phyloP scores from a whole-genome alignment of 2,329 filamentous ascomycete species.

The Grosmannia penicillata region DNA sequence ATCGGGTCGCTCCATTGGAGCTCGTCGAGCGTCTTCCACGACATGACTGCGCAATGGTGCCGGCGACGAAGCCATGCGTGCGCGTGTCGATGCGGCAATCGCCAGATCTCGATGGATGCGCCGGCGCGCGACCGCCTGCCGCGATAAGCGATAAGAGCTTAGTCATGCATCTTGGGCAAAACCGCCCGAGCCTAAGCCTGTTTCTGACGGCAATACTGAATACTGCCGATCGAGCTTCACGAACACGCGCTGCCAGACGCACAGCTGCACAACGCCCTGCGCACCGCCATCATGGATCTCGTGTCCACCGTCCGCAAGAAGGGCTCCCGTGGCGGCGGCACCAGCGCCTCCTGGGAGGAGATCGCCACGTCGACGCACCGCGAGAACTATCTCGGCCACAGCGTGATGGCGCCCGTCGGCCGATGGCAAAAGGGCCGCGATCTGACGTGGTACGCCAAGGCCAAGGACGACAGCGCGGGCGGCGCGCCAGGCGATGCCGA shows the following conservation, averaged over 20 bases:
- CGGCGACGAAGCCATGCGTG: no score
- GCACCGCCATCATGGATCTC: slow-evolving; percentile 75
- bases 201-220: no score
- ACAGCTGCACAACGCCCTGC: neutral
- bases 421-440: slow-evolving; percentile 75
- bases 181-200: no score
- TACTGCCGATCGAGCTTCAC: no score
- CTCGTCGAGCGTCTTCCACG: slow-evolving; percentile 42
- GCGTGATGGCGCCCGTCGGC: slow-evolving; percentile 79
- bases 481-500: slow-evolving; percentile 23
- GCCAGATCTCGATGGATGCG: no score
- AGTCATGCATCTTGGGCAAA: no score
- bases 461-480: slow-evolving; percentile 16
- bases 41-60: slow-evolving; percentile 19
- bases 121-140: no score
- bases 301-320: slow-evolving; percentile 80
- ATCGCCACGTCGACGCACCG: slow-evolving; percentile 77
- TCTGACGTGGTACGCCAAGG: slow-evolving; percentile 49
- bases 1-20: slow-evolving; percentile 49
- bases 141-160: no score
- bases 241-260: neutral
- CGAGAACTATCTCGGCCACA: slow-evolving; percentile 83
- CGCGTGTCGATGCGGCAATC: no score
- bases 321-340: slow-evolving; percentile 82
- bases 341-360: slow-evolving; percentile 93